These are phyloP conservation scores for Irpex lacteus DNA, from an alignment of 1,284 basidiomycete species.

Conservation along the genomic window DNA sequence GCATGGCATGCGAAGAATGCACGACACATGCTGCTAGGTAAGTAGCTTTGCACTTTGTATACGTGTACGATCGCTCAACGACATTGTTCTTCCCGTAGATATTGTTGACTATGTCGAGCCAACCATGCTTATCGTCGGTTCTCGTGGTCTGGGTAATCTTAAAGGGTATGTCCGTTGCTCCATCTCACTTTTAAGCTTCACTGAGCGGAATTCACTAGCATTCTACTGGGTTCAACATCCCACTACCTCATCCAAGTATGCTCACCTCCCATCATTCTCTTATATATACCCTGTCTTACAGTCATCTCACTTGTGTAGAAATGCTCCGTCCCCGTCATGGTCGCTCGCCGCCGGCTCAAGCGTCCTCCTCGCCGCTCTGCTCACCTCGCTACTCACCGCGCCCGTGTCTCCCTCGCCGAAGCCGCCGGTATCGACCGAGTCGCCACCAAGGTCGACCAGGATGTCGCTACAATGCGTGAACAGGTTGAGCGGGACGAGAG, in stretches of 20 bases:
- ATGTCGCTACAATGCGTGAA: conserved; percentile 67
- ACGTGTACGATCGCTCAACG: too few species aligned
- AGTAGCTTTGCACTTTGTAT: too few species aligned
- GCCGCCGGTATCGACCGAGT: conserved; percentile 70
- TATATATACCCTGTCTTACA: background rate
- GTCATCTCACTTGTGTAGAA: conserved; percentile 35
- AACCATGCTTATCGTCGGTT: conserved; percentile 93
- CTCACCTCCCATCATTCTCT: background rate
- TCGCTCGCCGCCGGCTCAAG: conserved; percentile 57
- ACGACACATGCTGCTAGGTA: conserved; percentile 87
- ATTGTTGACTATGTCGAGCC: conserved; percentile 91
- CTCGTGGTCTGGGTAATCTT: conserved; percentile 84
- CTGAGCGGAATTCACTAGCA: conserved; percentile 45
- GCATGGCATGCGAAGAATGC: conserved; percentile 96
- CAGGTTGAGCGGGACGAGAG: conserved; percentile 60
- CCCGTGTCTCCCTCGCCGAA: conserved; percentile 76
- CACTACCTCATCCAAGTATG: conserved; percentile 90
- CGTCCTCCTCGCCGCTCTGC: conserved; percentile 40
- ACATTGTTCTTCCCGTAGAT: too few species aligned
- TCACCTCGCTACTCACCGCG: conserved; percentile 40
- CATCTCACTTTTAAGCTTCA: background rate
- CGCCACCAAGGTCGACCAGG: conserved; percentile 68
- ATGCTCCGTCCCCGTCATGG: conserved; percentile 71
- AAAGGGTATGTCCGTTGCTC: conserved; percentile 67
- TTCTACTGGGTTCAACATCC: conserved; percentile 94